Base-by-base conservation (phyloP, 805 yeast species). In the Wickerhamiella occidentalis region DNA sequence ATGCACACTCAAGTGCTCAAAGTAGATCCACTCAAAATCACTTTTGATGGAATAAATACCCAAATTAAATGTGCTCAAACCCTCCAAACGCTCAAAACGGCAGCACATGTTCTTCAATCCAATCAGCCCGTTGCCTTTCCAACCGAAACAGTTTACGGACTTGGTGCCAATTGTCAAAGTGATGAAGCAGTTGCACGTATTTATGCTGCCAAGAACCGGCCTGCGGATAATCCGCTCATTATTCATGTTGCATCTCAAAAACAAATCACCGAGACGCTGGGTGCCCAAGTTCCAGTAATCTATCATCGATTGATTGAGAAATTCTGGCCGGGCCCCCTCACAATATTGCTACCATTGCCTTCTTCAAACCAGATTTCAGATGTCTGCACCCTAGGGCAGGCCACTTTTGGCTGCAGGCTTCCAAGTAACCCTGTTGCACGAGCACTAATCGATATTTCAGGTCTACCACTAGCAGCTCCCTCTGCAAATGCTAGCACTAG, bases 281-380 rank as follows among this genome's bases (percentile, higher is more conserved):
- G 62, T 11, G 57, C 58, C 22, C 66, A 70, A 21, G 75, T 90
- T 5, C 97, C 97, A 0, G 66, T 67, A 1, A 72, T 80, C 0
- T 92, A 92, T 62, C 65, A 68, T 28, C 74, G 77, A 0, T 69
- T 92, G 38, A 69, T 88, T 9, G 71, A 72, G 2, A 72, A 72
- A 54, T 82, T 84, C 58, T 92, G 97, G 97, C 98, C 98, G 0
- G 98, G 98, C 0, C 97, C 98, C 0, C 67, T 92, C 50, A 87
- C 96, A 0, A 85, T 92, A 29, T 64, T 92, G 46, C 67, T 92
- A 18, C 96, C 96, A 0, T 55, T 66, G 11, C 60, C 65, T 23
- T 55, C 53, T 4, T 58, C 60, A 3, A 67, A 61, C 6, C 55
- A 57, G 2, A 68, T 90, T 1, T 86, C 96, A 1, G 68, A 71